Evolutionary conservation across 1,284 basidiomycete genomes (phyloP).

Genomic region (Veloboletus limbatus): DNA sequence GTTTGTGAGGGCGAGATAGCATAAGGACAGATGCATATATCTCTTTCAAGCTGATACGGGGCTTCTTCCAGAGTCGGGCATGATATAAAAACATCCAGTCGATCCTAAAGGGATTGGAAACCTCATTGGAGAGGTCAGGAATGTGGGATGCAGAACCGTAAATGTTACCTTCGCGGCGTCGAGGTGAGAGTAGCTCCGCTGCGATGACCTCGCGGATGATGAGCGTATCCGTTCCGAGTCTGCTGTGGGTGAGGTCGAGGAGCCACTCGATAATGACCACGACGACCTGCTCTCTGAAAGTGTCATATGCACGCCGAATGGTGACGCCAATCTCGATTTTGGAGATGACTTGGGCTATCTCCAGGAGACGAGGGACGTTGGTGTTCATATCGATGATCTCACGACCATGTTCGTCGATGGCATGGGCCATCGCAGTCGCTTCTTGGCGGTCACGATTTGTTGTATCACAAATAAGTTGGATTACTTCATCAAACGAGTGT

Average conservation of each 20-base stretch:
- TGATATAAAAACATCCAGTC: slow-evolving; percentile 80
- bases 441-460: slow-evolving; percentile 60
- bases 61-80: slow-evolving; percentile 80
- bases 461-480: slow-evolving; percentile 73
- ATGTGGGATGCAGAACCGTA: slow-evolving; percentile 33
- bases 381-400: slow-evolving; percentile 81
- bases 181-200: slow-evolving; percentile 63
- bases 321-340: slow-evolving; percentile 93
- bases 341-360: slow-evolving; percentile 77
- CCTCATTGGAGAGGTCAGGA: slow-evolving; percentile 47
- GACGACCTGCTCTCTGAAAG: slow-evolving; percentile 86
- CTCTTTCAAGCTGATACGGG: slow-evolving; percentile 76
- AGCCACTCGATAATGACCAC: slow-evolving; percentile 86
- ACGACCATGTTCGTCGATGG: slow-evolving; percentile 82
- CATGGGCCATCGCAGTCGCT: slow-evolving; percentile 61
- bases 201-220: slow-evolving; percentile 73
- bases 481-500: slow-evolving; percentile 90
- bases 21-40: slow-evolving; percentile 78
- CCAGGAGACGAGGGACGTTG: slow-evolving; percentile 68
- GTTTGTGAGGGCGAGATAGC: slow-evolving; percentile 71
- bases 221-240: slow-evolving; percentile 64
- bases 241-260: slow-evolving; percentile 73
- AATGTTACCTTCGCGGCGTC: slow-evolving; percentile 47
- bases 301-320: slow-evolving; percentile 84
- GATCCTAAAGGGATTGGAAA: slow-evolving; percentile 58